These are phyloP conservation scores for Penicillium aurantiogriseum DNA, from an alignment of 2,329 filamentous ascomycete genomes.

Conservation along the genomic window DNA sequence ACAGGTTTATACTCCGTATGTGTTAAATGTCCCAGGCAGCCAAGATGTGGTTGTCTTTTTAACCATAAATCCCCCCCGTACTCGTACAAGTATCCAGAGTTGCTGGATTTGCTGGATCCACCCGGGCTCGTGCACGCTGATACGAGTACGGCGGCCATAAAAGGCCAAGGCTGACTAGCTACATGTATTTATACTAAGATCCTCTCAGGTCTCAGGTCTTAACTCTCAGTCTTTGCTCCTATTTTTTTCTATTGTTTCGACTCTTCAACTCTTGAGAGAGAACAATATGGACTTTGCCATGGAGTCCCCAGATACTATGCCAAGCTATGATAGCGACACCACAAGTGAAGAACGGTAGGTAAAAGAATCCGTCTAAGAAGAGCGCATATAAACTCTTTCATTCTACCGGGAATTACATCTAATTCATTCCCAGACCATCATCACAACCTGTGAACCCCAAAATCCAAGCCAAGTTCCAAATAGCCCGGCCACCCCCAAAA, in stretches of 20 bases:
- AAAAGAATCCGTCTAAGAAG: neutral
- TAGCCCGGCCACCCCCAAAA: constrained; percentile 34
- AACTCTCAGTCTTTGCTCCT: neutral
- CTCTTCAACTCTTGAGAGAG: neutral
- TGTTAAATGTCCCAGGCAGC: neutral
- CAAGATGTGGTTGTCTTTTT: neutral
- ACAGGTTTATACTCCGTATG: neutral
- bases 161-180: constrained; percentile 3
- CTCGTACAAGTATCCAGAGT: neutral
- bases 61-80: neutral
- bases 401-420: neutral
- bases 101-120: neutral
- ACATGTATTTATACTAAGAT: neutral
- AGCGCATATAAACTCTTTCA: neutral
- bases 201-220: neutral
- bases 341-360: constrained; percentile 24
- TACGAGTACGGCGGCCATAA: constrained; percentile 14
- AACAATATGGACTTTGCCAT: constrained; percentile 3
- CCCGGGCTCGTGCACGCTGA: constrained; percentile 14
- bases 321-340: constrained; percentile 23
- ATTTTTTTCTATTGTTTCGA: neutral
- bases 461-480: constrained; percentile 29
- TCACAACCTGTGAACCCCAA: constrained; percentile 14
- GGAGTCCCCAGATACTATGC: constrained; percentile 10
- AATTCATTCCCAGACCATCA: constrained; percentile 5